Evolutionary conservation across 2,329 filamentous ascomycete species (phyloP).

Genomic region (Hypoxylon sp.): DNA sequence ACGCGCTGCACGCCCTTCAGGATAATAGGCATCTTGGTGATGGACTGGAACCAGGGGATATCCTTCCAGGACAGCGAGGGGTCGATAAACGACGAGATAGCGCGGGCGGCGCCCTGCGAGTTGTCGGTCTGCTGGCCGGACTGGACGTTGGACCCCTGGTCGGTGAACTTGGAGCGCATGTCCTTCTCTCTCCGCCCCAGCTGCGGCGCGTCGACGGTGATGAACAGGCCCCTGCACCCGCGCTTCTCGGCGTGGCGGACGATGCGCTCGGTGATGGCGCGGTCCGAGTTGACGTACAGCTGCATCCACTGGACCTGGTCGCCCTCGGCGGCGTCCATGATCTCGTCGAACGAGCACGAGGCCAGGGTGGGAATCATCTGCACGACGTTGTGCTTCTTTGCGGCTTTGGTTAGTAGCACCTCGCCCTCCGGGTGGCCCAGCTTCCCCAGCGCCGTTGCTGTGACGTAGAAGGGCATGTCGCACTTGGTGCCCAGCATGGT

Average conservation of each 20-base stretch:
- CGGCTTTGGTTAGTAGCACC: constrained; percentile 86
- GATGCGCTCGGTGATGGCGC: constrained; percentile 88
- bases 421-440: constrained; percentile 94
- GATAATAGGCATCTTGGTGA: constrained; percentile 95
- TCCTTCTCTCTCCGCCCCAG: constrained; percentile 96
- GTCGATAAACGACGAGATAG: constrained; percentile 97
- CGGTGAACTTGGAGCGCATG: constrained; percentile 93
- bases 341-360: constrained; percentile 97
- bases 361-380: constrained; percentile 99
- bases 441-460: constrained; percentile 94
- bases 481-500: constrained; percentile 93
- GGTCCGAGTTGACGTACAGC: constrained; percentile 97
- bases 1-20: constrained; percentile 97
- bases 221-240: constrained; percentile 95
- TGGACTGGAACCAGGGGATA: constrained; percentile 89
- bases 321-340: constrained; percentile 82
- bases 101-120: constrained; percentile 90
- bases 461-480: constrained; percentile 93
- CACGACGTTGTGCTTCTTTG: constrained; percentile 86
- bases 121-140: constrained; percentile 80
- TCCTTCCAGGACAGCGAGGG: constrained; percentile 93
- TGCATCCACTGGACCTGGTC: constrained; percentile 96
- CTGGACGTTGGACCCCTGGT: constrained; percentile 86
- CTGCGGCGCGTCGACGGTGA: constrained; percentile 97
- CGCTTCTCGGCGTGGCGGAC: constrained; percentile 90